Evolutionary conservation across 2,329 filamentous ascomycete genomes (phyloP), one percentile per base, ranked within the genome.

Genomic region (Exserohilum turcica): DNA sequence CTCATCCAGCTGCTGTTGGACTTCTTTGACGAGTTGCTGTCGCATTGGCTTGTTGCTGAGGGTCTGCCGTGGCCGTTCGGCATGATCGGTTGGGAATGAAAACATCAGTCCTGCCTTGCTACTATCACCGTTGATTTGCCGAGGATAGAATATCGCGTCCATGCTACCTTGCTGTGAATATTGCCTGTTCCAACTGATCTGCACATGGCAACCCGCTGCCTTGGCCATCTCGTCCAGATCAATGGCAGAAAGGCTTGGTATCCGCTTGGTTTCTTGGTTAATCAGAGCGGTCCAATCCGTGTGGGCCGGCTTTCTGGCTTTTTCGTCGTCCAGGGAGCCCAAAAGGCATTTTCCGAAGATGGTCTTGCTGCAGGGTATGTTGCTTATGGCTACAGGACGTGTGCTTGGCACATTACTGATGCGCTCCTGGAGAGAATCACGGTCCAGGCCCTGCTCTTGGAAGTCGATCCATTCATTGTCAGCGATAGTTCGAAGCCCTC

Each of bases 171-270:
- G 24, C 19, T 54, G 51, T 0, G 51, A 45, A 19, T 48, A 19
- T 15, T 53, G 50, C 8, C 50, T 53, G 6, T 6, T 32, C 50
- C 50, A 53, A 19, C 50, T 48, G 9, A 53, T 43, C 21, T 53
- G 9, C 5, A 53, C 38, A 3, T 13, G 12, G 5, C 27, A 54
- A 3, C 35, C 40, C 2, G 33, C 32, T 44, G 43, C 32, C 12
- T 27, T 3, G 5, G 51, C 51, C 12, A 54, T 5, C 2, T 54
- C 39, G 2, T 8, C 6, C 16, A 54, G 27, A 10, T 44, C 39
- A 6, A 13, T 5, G 4, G 51, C 39, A n/a, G 51, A 49, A 8
- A 54, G 27, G 3, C 16, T 10, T 2, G 48, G 16, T 3, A 2
- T 38, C 3, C 12, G 33, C 18, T 51, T 6, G 2, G 31, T 18